Base-by-base conservation (phyloP, 306 rosid genomes). In the Quercus gilva region DNA sequence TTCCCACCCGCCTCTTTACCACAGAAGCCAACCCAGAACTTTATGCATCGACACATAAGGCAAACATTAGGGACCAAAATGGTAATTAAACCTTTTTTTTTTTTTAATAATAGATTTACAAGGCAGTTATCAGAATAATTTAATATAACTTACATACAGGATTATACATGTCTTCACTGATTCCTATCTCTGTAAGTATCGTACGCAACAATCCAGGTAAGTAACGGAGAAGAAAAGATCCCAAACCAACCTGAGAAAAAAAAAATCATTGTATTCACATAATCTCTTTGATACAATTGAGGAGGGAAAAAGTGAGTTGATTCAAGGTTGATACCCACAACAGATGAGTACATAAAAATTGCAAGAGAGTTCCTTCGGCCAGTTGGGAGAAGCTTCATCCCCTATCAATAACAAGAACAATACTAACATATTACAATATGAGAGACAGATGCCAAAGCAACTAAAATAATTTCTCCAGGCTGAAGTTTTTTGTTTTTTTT, bases 361-460 rank as follows among this genome's bases (percentile, higher is more conserved):
- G 90, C 94, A 51, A 92, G 90, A 28, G 97, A 93, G 81, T 58
- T 91, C 92, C 76, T 95, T 73, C 97, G 94, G 68, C 98, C 98
- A 67, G 97, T 92, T 52, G 99, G 99, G 67, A 95, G 92, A 81
- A 95, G 95, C 89, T 93, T 93, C 97, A 91, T 90, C 76, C 97
- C 98, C 98, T 94, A 89, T 74, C 81, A 90, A 80, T 41, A 55
- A 73, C 79, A 92, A 80, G 78, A 84, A 69, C 78, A 67, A 60
- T 21, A 51, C 71, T 51, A 74, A 53, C 70, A 78, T 61, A 25
- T 79, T 60, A 78, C 58, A 74, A 69, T 15, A 81, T 29, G 26
- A 51, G 72, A 56, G 49, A 75, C 76, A 60, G 18, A 64, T 74
- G 33, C 25, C 65, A n/a, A 60, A 14, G 12, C n/a, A 43, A 21